Base-by-base conservation (phyloP, 345 rosid species). In the Aquilaria malaccensis region DNA sequence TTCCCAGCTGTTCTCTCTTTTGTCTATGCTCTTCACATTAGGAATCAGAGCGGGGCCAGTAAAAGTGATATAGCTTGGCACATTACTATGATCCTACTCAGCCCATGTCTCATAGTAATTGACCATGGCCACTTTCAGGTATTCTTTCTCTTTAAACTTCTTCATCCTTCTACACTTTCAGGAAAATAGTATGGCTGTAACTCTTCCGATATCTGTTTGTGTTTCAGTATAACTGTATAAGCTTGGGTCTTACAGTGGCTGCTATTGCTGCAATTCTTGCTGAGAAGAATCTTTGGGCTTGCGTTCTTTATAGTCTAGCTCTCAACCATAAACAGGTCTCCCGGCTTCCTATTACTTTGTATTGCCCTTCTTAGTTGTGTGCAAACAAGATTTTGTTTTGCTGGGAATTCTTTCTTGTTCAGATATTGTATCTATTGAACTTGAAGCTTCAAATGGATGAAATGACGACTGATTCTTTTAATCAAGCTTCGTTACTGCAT, bases 41-140 rank as follows among this genome's bases (percentile, higher is more conserved):
- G 33, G 59, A 52, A 57, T 52, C 60, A 41, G 32, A 59, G 62
- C 59, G 65, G 7, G 51, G 48, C 62, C 2, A 33, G 7, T 30
- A 79, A 64, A 65, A 76, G 76, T 62, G 81, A 86, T 60, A 75
- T 78, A 57, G 81, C 80, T 6, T 83, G 96, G 95, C 99, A 91
- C 60, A 76, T 85, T 54, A 79, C 83, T 7, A 66, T 84, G 62
- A 70, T 95, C 76, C 77, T 95, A 11, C 65, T 88, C 53, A 88
- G 83, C 75, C 99, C 97, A 12, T 88, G 96, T 66, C 66, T 86
- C 67, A 81, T 95, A 75, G 74, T 88, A 51, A 86, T 88, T 67
- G 99, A 91, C 70, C 97, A 91, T 47, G 97, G 97, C 54, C 97
- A 95, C 77, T 95, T 95, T 81, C 97, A 95, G 99, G 97, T 95